Evolutionary conservation across 176 grass and related monocot genomes (phyloP).

Genomic region (Microstegium vimineum): DNA sequence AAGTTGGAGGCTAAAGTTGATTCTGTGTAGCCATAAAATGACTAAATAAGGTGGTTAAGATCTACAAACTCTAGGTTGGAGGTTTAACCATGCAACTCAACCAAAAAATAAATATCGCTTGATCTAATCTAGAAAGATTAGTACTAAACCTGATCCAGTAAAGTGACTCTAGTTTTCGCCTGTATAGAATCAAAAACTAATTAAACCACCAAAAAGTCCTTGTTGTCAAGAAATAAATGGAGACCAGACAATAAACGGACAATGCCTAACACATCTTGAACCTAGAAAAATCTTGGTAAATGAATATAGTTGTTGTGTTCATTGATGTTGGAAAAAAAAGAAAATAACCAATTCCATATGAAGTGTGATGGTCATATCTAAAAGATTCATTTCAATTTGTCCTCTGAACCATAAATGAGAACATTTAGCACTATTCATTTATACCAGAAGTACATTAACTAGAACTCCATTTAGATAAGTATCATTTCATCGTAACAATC

Average conservation of each 20-base stretch:
- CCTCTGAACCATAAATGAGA: not conserved
- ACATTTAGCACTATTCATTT: not conserved
- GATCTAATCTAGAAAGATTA: not conserved
- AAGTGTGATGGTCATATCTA: not conserved
- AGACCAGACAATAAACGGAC: not conserved
- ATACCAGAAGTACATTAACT: not conserved
- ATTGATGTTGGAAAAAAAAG: constrained; percentile 1
- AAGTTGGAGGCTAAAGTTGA: not conserved
- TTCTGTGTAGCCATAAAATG: not conserved
- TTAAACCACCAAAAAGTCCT: not conserved
- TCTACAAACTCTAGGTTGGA: not conserved
- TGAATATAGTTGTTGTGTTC: not conserved
- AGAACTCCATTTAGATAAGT: not conserved
- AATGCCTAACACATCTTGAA: not conserved
- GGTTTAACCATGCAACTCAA: not conserved
- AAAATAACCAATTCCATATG: not conserved
- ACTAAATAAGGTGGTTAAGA: not conserved
- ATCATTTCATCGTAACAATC: too few species aligned
- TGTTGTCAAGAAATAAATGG: not conserved
- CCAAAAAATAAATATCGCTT: not conserved
- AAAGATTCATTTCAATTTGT: not conserved
- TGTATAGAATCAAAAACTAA: not conserved
- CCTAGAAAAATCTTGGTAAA: not conserved
- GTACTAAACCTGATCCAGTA: not conserved
- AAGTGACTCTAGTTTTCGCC: not conserved